phyloP scores from a whole-genome alignment of 2,329 filamentous ascomycete genomes.

The Nigrospora osmanthi region DNA sequence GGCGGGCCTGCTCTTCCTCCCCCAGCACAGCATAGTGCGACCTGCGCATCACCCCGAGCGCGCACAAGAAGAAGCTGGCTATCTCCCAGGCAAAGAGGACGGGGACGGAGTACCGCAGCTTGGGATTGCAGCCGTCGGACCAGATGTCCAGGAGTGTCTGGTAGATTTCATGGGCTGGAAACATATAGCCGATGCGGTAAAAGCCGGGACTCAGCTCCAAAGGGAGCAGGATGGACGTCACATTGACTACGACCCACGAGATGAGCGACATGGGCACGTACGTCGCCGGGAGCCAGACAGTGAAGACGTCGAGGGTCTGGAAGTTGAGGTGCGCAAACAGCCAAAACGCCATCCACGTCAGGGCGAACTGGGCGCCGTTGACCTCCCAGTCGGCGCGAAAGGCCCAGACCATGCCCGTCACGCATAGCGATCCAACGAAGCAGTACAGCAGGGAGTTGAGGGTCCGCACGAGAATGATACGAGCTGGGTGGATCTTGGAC shows the following conservation, averaged over 20 bases:
- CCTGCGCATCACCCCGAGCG: conserved; percentile 18
- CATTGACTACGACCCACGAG: conserved; percentile 34
- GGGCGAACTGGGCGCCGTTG: conserved; percentile 27
- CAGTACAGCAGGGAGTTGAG: conserved; percentile 27
- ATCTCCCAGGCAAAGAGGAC: conserved; percentile 32
- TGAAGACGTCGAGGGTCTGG: conserved; percentile 32
- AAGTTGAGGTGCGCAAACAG: conserved; percentile 35
- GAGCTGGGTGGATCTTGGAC: conserved; percentile 15
- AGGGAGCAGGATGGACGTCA: conserved; percentile 31
- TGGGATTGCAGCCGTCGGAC: conserved; percentile 31
- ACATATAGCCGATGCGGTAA: conserved; percentile 28
- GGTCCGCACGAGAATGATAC: conserved; percentile 24
- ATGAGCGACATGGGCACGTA: conserved; percentile 36
- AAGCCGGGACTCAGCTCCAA: conserved; percentile 32
- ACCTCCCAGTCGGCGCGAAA: conserved; percentile 32
- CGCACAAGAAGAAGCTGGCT: conserved; percentile 10
- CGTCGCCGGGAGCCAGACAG: conserved; percentile 27
- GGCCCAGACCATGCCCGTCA: conserved; percentile 32
- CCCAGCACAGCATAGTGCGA: conserved; percentile 20
- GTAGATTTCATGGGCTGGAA: conserved; percentile 32
- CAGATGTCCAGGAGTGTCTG: conserved; percentile 32
- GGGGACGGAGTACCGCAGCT: conserved; percentile 29
- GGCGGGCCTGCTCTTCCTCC: conserved; percentile 13
- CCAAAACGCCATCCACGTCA: conserved; percentile 35
- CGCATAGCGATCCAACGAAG: conserved; percentile 29